These are phyloP conservation scores for Zymoseptoria passerinii DNA, from an alignment of 2,329 filamentous ascomycete species.

Conservation along the genomic window DNA sequence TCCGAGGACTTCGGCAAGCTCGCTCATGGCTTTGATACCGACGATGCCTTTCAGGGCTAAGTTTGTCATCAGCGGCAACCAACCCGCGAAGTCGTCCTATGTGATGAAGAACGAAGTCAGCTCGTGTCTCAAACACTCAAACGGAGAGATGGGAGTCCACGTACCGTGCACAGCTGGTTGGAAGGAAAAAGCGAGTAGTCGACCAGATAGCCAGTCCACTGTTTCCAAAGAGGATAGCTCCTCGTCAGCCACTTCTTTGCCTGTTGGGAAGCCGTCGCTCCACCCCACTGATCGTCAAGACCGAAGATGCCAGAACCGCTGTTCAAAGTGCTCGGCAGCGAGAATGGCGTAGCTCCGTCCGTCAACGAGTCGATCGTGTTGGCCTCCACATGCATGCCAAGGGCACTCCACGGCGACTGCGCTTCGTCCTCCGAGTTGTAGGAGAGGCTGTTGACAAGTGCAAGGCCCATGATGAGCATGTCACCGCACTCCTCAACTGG, in stretches of 20 bases:
- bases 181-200: constrained; percentile 64
- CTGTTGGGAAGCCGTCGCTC: constrained; percentile 45
- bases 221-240: constrained; percentile 64
- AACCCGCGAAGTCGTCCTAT: constrained; percentile 69
- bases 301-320: constrained; percentile 44
- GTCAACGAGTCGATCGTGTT: constrained; percentile 12
- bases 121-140: background rate
- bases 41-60: constrained; percentile 77
- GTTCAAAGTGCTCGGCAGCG: constrained; percentile 35
- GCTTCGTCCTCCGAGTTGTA: constrained; percentile 51
- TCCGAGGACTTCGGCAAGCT: constrained; percentile 56
- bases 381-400: constrained; percentile 26
- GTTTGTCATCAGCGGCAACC: constrained; percentile 70
- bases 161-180: constrained; percentile 63
- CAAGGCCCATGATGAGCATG: constrained; percentile 59
- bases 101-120: background rate
- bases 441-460: constrained; percentile 64
- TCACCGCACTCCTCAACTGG: constrained; percentile 72
- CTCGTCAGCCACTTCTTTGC: constrained; percentile 57
- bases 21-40: constrained; percentile 69
- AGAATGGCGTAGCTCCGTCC: constrained; percentile 42
- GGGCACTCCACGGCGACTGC: constrained; percentile 51
- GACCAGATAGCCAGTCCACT: constrained; percentile 75
- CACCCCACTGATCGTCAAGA: constrained; percentile 55
- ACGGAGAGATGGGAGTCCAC: background rate